Evolutionary conservation across 805 yeast species (phyloP), one percentile per base, ranked within the genome.

Genomic region (Ogataea zsoltii): DNA sequence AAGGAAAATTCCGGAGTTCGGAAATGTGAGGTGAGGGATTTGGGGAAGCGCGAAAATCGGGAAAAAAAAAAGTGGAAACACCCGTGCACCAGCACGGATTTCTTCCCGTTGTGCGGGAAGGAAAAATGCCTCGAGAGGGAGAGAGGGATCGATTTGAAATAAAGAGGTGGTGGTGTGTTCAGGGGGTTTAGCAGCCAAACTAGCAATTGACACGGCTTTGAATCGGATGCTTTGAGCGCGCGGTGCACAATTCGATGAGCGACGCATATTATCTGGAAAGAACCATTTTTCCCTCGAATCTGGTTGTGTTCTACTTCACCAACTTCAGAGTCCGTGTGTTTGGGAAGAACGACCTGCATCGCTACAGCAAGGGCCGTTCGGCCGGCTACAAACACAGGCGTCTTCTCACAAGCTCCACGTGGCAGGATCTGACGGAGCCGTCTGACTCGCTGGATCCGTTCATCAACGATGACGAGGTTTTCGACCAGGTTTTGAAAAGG

Each of bases 371-470:
- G 14, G 25, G 15, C 1, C 19, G 37, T 4, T 16, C 34, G 16
- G 4, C 45, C 21, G 40, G 33, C 7, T 21, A 31, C 19, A 44
- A 46, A 15, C 36, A 48, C 33, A 51, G 47, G 15, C 42, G 58
- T 17, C 14, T 60, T 9, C 35, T 60, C n/a, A 47, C 57, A 2
- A 38, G 51, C 17, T 49, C 51, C 12, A 41, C 53, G 9, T 61
- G 62, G 61, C 57, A 50, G 37, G 63, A 55, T 13, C 49, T 56
- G 12, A 49, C 55, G 9, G 61, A 52, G 16, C 59, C 55, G 7
- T 48, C 53, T 9, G 63, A 52, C 28, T 61, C 59, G n/a, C 49
- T 57, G 51, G 58, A 49, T 33, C 46, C 48, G 14, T 53, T 57
- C 35, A 37, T 49, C 36, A 53, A 53, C 30, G 58, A 55, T 21